Conservation (phyloP, 2,329 filamentous ascomycete genomes). For the Talaromyces sp. region DNA sequence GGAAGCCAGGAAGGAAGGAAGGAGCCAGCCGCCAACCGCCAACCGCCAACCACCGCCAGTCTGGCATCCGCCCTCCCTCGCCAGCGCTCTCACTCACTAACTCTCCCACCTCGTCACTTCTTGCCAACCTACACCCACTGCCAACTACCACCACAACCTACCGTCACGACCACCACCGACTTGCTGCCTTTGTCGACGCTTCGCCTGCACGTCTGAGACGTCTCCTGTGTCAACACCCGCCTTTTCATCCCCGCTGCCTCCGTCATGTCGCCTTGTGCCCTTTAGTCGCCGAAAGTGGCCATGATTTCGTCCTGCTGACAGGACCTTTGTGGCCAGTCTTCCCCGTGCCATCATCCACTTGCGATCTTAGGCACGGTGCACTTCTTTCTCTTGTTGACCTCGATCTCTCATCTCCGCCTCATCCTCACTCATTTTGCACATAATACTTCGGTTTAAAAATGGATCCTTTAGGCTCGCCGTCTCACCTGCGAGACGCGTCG, state of each 20-base stretch:
- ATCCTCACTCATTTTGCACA: not conserved
- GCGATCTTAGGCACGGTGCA: not conserved
- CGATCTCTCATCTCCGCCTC: not conserved
- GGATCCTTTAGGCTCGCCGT: slow-evolving; percentile 8
- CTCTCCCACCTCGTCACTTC: not conserved
- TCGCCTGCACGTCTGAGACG: not conserved
- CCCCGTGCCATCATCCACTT: not conserved
- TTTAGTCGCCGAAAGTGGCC: slow-evolving; percentile 7
- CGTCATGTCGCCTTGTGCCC: slow-evolving; percentile 3
- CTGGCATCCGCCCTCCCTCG: slow-evolving; percentile 1
- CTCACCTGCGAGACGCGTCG: slow-evolving; percentile 13
- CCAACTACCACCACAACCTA: not conserved
- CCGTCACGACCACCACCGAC: no score
- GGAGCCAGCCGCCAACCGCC: not conserved
- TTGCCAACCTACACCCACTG: not conserved
- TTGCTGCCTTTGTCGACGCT: not conserved
- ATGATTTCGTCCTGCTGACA: slow-evolving; percentile 9
- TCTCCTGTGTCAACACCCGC: not conserved
- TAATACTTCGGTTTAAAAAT: not conserved
- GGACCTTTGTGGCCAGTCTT: slow-evolving; percentile 11
- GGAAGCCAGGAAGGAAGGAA: not conserved
- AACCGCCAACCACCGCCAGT: not conserved
- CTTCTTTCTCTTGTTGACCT: not conserved
- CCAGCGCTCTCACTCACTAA: not conserved
- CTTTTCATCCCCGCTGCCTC: not conserved